Evolutionary conservation across 1,139 yeast genomes (phyloP), one percentile per base, ranked within the genome.

Genomic region (Pneumocystis jirovecii): DNA sequence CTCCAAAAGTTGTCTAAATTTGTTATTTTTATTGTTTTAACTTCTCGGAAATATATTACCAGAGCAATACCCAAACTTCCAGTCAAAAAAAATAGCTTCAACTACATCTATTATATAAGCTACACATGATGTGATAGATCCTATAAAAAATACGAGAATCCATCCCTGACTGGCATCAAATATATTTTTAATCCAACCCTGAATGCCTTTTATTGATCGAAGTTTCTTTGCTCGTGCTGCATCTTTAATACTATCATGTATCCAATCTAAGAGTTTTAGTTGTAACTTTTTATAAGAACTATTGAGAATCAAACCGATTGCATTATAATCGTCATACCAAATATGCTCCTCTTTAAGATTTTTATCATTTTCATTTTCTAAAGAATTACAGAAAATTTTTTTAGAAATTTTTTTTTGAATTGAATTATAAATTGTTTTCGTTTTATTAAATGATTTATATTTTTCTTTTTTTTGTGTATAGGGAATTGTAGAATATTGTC

Each of bases 291-390:
- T 10, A 2, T 4, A 1, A 60, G 17, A 39, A 39, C 10, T 10
- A 12, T 1, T 3, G 10, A 15, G 10, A 21, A 60, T 60, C 17
- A 25, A 60, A 60, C 61, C 61, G 10, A 83, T 82, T n/a, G 86
- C 83, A 34, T 87, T 83, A 73, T 83, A 84, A 72, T 84, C 86
- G 72, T 84, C 84, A 71, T 83, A 83, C 74, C 76, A 82, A 44
- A 64, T 63, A n/a, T 63, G 19, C 61, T 60, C 66, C 21, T 66
- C 66, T 17, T 50, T 12, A 3, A 15, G 7, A 50, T 50, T 50
- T 50, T 8, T 50, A 50, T 50, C 6, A 50, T 50, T 17, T 50
- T 50, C 57, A 50, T 50, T 12, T 25, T 50, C 57, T 21, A 50
- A 50, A 50, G 57, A 12, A 3, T 15, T 50, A 25, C 10, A 25